phyloP scores from a whole-genome alignment of 176 grass and related monocot species.

The Oryza nivara region DNA sequence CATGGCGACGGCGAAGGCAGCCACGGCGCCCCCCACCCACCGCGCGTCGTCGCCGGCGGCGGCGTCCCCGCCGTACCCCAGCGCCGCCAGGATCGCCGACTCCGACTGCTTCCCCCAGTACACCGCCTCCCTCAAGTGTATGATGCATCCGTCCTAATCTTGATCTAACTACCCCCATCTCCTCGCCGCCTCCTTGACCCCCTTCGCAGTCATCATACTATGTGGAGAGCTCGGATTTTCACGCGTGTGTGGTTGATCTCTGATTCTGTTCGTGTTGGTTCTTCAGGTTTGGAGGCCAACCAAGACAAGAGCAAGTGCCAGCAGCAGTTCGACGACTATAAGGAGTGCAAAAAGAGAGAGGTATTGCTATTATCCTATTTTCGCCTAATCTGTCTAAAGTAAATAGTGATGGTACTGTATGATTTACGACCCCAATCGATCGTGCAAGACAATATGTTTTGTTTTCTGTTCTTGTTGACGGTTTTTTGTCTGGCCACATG shows the following conservation, averaged over 20 bases:
- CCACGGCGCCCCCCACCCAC: constrained; percentile 41
- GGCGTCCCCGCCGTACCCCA: constrained; percentile 58
- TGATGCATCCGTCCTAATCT: neutral
- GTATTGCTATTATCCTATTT: constrained; percentile 34
- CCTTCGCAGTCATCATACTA: neutral
- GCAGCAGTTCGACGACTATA: constrained; percentile 85
- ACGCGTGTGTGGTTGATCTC: neutral
- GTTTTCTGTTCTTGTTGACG: neutral
- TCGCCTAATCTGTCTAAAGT: neutral
- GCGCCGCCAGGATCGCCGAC: constrained; percentile 66
- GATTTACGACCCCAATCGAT: neutral
- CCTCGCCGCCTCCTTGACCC: neutral
- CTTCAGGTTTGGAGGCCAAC: constrained; percentile 72
- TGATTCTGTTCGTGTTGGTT: neutral
- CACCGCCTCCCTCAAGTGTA: constrained; percentile 92
- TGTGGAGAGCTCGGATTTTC: neutral
- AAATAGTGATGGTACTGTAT: neutral
- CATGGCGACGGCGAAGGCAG: constrained; percentile 58
- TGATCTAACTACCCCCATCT: neutral
- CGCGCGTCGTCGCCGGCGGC: constrained; percentile 36
- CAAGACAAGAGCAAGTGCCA: constrained; percentile 90
- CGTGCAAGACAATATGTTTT: neutral
- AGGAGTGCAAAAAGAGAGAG: constrained; percentile 97
- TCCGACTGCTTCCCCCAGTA: constrained; percentile 85
- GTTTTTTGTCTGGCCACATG: neutral